phyloP scores from a whole-genome alignment of 768 basidiomycete species.

The Leccinum variicolor region DNA sequence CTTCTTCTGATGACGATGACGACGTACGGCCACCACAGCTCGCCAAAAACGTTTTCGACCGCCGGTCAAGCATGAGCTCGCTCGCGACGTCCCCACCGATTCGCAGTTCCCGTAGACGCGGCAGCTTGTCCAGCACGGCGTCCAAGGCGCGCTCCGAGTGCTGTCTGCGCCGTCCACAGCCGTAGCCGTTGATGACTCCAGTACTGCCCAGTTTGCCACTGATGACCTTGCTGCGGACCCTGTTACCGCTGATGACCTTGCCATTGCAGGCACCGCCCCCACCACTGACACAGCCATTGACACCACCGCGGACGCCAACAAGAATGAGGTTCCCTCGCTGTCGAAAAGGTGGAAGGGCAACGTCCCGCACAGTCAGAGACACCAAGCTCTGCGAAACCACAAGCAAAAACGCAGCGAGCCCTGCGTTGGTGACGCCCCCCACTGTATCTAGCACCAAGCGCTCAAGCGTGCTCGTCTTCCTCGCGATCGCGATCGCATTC shows the following conservation, averaged over 20 bases:
- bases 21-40: background rate
- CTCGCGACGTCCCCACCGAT: slow-evolving; percentile 24
- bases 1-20: background rate
- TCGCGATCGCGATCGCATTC: background rate
- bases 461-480: slow-evolving; percentile 10
- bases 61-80: slow-evolving; percentile 22
- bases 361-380: slow-evolving; percentile 14
- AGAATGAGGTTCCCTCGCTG: slow-evolving; percentile 15
- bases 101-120: slow-evolving; percentile 10
- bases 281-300: background rate
- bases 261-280: no score
- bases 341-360: slow-evolving; percentile 16
- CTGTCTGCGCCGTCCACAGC: background rate
- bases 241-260: no score
- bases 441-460: slow-evolving; percentile 15
- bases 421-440: slow-evolving; percentile 18
- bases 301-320: background rate
- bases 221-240: no score
- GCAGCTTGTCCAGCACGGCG: slow-evolving; percentile 17
- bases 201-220: background rate
- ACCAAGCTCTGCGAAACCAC: slow-evolving; percentile 10
- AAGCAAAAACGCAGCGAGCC: slow-evolving; percentile 14
- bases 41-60: slow-evolving; percentile 18
- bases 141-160: slow-evolving; percentile 19
- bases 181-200: background rate